These are phyloP conservation scores for Fallopia convolvulus DNA, from an alignment of 148 eudicot genomes.

Conservation along the genomic window DNA sequence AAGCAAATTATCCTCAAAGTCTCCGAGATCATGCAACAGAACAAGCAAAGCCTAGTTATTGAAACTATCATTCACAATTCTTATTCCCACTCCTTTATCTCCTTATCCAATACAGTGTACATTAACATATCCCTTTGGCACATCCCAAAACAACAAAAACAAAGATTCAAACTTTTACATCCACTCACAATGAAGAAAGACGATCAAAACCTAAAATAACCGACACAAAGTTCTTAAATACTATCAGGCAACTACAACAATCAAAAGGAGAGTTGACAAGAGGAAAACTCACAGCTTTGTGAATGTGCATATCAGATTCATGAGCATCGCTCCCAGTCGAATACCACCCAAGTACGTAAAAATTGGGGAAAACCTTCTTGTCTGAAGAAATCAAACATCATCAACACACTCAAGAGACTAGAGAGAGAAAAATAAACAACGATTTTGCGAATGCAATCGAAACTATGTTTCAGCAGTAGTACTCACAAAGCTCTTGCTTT, in stretches of 20 bases:
- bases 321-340: slow-evolving; percentile 87
- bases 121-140: not conserved
- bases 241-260: not conserved
- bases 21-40: not conserved
- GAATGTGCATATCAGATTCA: slow-evolving; percentile 86
- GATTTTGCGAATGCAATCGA: not conserved
- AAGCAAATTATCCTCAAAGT: not conserved
- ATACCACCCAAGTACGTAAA: slow-evolving; percentile 90
- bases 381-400: slow-evolving; percentile 26
- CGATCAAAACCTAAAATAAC: not conserved
- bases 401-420: not conserved
- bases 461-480: not conserved
- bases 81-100: not conserved
- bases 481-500: slow-evolving; percentile 90
- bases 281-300: slow-evolving; percentile 66
- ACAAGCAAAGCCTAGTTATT: not conserved
- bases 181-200: not conserved
- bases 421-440: not conserved
- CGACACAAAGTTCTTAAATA: not conserved
- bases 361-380: slow-evolving; percentile 88
- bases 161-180: not conserved
- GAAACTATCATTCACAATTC: not conserved
- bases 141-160: not conserved
- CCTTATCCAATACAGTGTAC: not conserved
- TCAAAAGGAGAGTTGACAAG: not conserved